Evolutionary conservation across 352 stramenopile species (phyloP), one percentile per base, ranked within the genome.

Genomic region (Hyphochytrium catenoides): DNA sequence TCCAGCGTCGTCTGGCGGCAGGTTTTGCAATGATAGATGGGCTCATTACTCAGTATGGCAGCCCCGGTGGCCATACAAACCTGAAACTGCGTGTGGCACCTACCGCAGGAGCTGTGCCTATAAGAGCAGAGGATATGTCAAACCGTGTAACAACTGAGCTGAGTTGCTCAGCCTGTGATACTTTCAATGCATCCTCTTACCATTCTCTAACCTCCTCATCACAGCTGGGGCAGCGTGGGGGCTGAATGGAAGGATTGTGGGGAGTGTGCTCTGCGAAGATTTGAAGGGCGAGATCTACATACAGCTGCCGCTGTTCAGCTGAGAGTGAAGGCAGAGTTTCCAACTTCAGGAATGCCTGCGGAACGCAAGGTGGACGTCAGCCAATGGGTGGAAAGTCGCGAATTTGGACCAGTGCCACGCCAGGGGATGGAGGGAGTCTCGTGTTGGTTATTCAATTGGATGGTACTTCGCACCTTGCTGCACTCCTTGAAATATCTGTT

Each of bases 401-500:
- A n/a, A n/a, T n/a, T n/a, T n/a, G n/a, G n/a, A n/a, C n/a, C n/a
- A n/a, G n/a, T n/a, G n/a, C n/a, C n/a, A n/a, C n/a, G n/a, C n/a
- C n/a, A n/a, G n/a, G n/a, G n/a, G n/a, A n/a, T n/a, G n/a, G n/a
- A n/a, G n/a, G n/a, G n/a, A n/a, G n/a, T n/a, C n/a, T n/a, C n/a
- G n/a, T n/a, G n/a, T n/a, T n/a, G n/a, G n/a, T n/a, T n/a, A n/a
- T n/a, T n/a, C n/a, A n/a, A n/a, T n/a, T 9, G 34, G 36, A 36
- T 32, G 6, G 14, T 36, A 4, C 32, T 40, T 30, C n/a, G 6
- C 5, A 57, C 57, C 15, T 57, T 41, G 27, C 66, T 89, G 52
- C 74, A 91, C 27, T 89, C 65, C 21, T 85, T 68, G 31, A 63
- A 90, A 48, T 88, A 69, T 24, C 77, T 75, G 36, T 64, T 88